Evolutionary conservation across 306 rosid species (phyloP).

Genomic region (Ormosia emarginata): DNA sequence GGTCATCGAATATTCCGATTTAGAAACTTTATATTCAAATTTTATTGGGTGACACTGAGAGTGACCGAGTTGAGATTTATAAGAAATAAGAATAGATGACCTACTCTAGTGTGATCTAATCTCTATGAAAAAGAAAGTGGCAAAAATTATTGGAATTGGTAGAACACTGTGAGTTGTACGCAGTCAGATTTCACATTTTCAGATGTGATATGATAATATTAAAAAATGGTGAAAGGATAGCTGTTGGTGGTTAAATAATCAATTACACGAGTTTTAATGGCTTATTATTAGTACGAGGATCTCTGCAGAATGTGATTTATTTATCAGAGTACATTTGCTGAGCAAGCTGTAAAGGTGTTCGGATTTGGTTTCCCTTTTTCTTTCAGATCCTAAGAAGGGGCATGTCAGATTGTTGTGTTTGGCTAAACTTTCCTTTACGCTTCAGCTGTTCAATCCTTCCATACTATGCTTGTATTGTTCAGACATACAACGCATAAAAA

Average conservation of each 20-base stretch:
- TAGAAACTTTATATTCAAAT: neutral
- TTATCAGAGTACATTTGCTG: neutral
- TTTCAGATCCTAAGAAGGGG: neutral
- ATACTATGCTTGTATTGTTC: neutral
- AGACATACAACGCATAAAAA: neutral
- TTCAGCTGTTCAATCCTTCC: neutral
- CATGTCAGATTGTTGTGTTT: neutral
- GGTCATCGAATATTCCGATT: neutral
- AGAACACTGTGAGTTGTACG: neutral
- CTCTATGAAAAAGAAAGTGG: neutral
- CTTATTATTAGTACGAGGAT: conserved; percentile 21
- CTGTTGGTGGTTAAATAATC: neutral
- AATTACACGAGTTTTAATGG: neutral
- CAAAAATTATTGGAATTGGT: neutral
- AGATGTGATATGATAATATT: neutral
- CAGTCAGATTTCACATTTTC: neutral
- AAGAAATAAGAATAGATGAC: neutral
- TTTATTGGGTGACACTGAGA: neutral
- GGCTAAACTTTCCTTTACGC: neutral
- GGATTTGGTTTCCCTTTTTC: neutral
- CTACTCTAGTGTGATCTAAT: neutral
- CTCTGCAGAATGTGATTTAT: neutral
- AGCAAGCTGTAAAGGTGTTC: conserved; percentile 22
- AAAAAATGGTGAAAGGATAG: neutral
- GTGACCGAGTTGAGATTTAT: neutral